phyloP scores from a whole-genome alignment of 805 yeast species.

The Starmerella tilneyi region DNA sequence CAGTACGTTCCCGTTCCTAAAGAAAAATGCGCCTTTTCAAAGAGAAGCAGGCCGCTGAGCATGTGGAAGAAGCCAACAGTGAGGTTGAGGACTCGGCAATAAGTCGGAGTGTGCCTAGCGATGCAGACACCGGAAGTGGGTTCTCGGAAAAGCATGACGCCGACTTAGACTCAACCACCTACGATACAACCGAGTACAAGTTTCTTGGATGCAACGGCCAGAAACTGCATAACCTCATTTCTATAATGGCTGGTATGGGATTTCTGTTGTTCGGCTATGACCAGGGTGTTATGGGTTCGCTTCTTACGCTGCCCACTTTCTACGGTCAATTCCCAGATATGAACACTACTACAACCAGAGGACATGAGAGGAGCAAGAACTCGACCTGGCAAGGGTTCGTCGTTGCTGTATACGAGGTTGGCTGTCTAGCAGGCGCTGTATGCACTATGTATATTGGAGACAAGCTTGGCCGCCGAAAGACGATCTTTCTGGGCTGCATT shows the following conservation, averaged over 20 bases:
- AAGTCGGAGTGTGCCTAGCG: too few relatives aligned
- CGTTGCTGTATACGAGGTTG: conserved; percentile 45
- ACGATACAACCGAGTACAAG: conserved; percentile 1
- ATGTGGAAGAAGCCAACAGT: background rate
- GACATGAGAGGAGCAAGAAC: conserved; percentile 8
- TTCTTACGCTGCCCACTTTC: conserved; percentile 20
- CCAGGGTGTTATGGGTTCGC: conserved; percentile 56
- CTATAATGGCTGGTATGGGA: conserved; percentile 52
- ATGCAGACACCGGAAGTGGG: too few relatives aligned
- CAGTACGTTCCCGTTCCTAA: too few relatives aligned
- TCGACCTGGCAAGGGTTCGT: conserved; percentile 28
- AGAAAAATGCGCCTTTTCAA: background rate
- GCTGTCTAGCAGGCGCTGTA: conserved; percentile 58
- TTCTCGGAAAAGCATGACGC: background rate
- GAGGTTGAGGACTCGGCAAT: too few relatives aligned
- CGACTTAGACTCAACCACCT: too few relatives aligned
- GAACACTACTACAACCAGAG: conserved; percentile 13
- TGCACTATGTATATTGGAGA: conserved; percentile 51
- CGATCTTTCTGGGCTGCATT: conserved; percentile 39
- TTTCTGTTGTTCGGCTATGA: conserved; percentile 66
- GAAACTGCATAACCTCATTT: conserved; percentile 29
- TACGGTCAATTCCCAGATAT: conserved; percentile 24
- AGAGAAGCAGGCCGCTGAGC: background rate
- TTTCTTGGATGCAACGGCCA: conserved; percentile 15
- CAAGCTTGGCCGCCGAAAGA: conserved; percentile 45